Conservation (phyloP, 768 basidiomycete genomes). For the Lactifluus piperatus region DNA sequence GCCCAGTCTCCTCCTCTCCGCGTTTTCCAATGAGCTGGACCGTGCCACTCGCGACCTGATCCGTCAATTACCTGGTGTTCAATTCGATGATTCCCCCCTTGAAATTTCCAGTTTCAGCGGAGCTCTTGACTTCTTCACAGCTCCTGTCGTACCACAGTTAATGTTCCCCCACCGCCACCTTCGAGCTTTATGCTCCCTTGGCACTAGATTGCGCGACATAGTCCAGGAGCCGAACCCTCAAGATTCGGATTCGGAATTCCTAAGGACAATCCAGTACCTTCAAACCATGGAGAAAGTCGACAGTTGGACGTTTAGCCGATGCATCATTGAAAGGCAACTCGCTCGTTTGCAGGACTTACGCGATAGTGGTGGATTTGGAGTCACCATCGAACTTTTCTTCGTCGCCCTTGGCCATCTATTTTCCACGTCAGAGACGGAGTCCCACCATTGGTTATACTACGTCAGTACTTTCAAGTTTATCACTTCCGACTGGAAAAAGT, state of each 20-base stretch:
- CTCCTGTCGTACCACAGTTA: neutral
- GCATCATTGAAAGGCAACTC: neutral
- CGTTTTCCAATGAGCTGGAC: too few relatives aligned
- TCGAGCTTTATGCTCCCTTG: neutral
- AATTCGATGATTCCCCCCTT: neutral
- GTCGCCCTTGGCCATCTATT: neutral
- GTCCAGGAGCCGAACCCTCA: neutral
- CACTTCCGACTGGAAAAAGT: neutral
- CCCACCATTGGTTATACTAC: neutral
- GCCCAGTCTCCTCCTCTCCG: too few relatives aligned
- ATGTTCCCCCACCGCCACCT: neutral
- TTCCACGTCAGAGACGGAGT: neutral
- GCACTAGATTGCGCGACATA: neutral
- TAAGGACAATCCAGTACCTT: neutral
- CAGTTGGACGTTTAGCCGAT: neutral
- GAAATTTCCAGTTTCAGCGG: neutral
- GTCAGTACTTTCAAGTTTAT: neutral
- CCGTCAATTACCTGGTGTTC: neutral
- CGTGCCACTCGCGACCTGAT: neutral
- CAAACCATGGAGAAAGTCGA: too few relatives aligned
- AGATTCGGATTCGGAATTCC: too few relatives aligned
- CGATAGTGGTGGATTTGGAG: neutral
- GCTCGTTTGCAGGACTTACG: neutral
- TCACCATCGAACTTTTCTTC: neutral
- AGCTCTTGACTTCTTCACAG: too few relatives aligned